Base-by-base conservation (phyloP, 2,329 filamentous ascomycete genomes). In the Aquanectria penicillioides region DNA sequence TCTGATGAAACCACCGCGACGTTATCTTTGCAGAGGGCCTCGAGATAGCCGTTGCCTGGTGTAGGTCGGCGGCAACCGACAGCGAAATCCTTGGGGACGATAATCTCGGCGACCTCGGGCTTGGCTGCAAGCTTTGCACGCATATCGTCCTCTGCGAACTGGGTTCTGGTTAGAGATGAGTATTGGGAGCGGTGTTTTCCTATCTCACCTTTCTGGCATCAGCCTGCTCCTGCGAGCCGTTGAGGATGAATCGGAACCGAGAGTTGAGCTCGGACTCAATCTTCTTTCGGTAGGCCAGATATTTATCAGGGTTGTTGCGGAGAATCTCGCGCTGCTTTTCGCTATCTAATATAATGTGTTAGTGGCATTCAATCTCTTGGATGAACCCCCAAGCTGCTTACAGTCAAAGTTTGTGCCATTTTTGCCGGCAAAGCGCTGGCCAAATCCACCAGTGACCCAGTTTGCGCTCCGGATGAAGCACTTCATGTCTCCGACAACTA, bases 241-340 rank as follows among this genome's bases (percentile, higher is more conserved):
- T 83, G 62, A 81, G 72, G 65, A 83, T 83, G 69, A 84, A 80
- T 40, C 80, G 81, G 74, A 85, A 86, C 18, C 80, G 75, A 40
- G 79, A 77, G 58, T 84, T 85, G 13, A 86, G 73, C 22, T 79
- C 81, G 1, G 77, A 69, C 59, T 85, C 81, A 7, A 84, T 70
- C 15, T 73, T 73, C 58, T 80, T 83, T 22, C 83, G 77, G 64
- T 84, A 86, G 6, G 72, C 67, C 1, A 86, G 72, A 64, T 88
- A 88, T 13, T 73, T 78, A 10, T 81, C 73, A 0, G 86, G 83
- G 61, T 88, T 62, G 31, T 83, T 77, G 56, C 84, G 84, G 0
- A 81, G 77, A 2, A 61, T 60, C 11, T 83, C 77, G 5, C 80
- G 74, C 43, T 86, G 77, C 22, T 85, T 80, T 12, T 80, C 64